Evolutionary conservation across 805 yeast genomes (phyloP).

Genomic region (Kodamaea neixiangensis): DNA sequence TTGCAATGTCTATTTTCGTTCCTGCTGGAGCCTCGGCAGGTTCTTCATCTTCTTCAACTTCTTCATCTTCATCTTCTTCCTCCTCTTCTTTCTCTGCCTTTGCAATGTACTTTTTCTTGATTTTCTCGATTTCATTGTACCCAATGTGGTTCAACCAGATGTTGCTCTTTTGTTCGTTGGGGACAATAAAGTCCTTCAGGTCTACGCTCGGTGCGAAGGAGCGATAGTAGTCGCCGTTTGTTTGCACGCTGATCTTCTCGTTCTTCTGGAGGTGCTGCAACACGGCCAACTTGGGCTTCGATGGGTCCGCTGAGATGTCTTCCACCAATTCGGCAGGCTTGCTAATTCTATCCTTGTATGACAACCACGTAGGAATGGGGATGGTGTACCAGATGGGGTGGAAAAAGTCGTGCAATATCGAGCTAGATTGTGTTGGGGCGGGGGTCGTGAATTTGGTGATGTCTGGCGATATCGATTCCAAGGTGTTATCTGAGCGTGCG

Average conservation of each 20-base stretch:
- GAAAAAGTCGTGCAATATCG: conserved; percentile 42
- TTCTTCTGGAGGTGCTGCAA: conserved; percentile 25
- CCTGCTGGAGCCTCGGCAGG: conserved; percentile 11
- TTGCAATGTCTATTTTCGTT: conserved; percentile 28
- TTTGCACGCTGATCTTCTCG: conserved; percentile 21
- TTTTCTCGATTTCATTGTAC: conserved; percentile 27
- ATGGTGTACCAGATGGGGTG: conserved; percentile 49
- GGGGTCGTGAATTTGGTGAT: conserved; percentile 34
- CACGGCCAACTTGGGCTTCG: conserved; percentile 22
- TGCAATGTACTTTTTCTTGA: conserved; percentile 22
- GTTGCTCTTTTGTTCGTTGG: conserved; percentile 31
- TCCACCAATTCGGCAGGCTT: conserved; percentile 15
- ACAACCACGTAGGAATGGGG: conserved; percentile 44
- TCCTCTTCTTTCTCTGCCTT: conserved; percentile 11
- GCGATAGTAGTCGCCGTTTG: conserved; percentile 23
- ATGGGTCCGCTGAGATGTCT: conserved; percentile 7
- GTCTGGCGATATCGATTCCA: conserved; percentile 34
- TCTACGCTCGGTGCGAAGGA: conserved; percentile 42
- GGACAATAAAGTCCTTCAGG: conserved; percentile 34
- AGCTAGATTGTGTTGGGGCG: conserved; percentile 32
- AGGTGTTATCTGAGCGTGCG: conserved; percentile 23
- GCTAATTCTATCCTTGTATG: conserved; percentile 26
- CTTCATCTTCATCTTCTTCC: conserved; percentile 13
- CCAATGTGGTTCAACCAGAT: conserved; percentile 46
- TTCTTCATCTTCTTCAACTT: conserved; percentile 15